These are phyloP conservation scores for Castanospermum australe DNA, from an alignment of 306 rosid species.

Conservation along the genomic window DNA sequence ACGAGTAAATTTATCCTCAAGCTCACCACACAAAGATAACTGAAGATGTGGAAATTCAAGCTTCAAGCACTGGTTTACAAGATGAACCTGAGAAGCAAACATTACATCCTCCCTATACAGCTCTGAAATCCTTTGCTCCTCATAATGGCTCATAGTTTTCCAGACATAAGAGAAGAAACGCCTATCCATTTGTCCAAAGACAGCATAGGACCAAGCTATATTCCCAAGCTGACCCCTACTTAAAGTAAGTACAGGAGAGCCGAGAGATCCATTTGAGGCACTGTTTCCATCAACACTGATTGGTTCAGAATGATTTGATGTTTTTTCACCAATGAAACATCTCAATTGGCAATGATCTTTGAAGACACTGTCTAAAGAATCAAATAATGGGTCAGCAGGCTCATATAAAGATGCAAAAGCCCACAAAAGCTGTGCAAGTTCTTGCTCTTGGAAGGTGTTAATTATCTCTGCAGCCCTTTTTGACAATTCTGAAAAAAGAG, in stretches of 20 bases:
- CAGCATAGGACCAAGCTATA: slow-evolving; percentile 93
- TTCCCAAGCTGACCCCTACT: slow-evolving; percentile 75
- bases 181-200: slow-evolving; percentile 69
- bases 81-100: slow-evolving; percentile 88
- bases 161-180: slow-evolving; percentile 66
- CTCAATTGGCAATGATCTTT: slow-evolving; percentile 45
- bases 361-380: slow-evolving; percentile 63
- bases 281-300: slow-evolving; percentile 23
- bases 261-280: slow-evolving; percentile 36
- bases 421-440: slow-evolving; percentile 91
- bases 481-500: slow-evolving; percentile 67
- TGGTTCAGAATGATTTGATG: slow-evolving; percentile 30
- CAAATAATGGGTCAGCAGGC: slow-evolving; percentile 59
- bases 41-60: slow-evolving; percentile 76
- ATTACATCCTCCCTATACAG: slow-evolving; percentile 77
- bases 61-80: slow-evolving; percentile 88
- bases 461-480: slow-evolving; percentile 66
- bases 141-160: slow-evolving; percentile 64
- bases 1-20: slow-evolving; percentile 61
- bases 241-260: slow-evolving; percentile 53
- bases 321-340: slow-evolving; percentile 33
- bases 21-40: slow-evolving; percentile 53
- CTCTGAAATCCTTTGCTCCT: slow-evolving; percentile 79
- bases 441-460: slow-evolving; percentile 84
- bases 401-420: slow-evolving; percentile 86